Conservation (phyloP, 352 stramenopile species). For the Phytophthora colocasiae region DNA sequence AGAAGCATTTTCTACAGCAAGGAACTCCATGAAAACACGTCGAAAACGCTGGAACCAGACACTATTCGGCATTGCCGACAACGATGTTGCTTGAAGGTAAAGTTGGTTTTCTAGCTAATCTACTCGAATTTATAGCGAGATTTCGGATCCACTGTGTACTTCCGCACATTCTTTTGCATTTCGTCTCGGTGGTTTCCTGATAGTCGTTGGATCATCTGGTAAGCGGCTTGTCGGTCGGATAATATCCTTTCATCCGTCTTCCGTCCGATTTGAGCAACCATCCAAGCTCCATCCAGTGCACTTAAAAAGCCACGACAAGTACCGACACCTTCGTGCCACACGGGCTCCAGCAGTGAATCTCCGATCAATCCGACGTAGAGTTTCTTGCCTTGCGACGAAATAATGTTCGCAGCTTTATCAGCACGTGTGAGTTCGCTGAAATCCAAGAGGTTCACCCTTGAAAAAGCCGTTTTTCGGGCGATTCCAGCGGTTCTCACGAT, state of each 20-base stretch:
- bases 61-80: too few species aligned
- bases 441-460: constrained; percentile 73
- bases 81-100: too few species aligned
- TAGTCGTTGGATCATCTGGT: constrained; percentile 66
- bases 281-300: constrained; percentile 72
- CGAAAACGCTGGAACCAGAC: too few species aligned
- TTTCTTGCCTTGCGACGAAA: constrained; percentile 65
- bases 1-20: too few species aligned
- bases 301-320: constrained; percentile 79
- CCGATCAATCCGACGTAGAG: constrained; percentile 74
- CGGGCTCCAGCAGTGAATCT: constrained; percentile 78
- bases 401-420: constrained; percentile 62
- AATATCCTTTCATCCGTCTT: constrained; percentile 67
- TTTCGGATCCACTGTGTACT: constrained; percentile 70
- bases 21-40: too few species aligned
- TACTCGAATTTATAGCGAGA: constrained; percentile 50
- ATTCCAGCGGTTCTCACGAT: constrained; percentile 74
- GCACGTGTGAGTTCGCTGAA: constrained; percentile 75
- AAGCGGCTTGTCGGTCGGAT: constrained; percentile 62
- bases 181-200: constrained; percentile 68
- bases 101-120: background rate
- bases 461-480: constrained; percentile 55
- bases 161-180: constrained; percentile 76
- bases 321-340: constrained; percentile 81
- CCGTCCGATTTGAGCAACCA: constrained; percentile 66